Percentiles rank a stretch among this genome's conserved stretches.
Evolutionary conservation across 345 rosid species (phyloP).

Genomic region (Erucastrum elatum): DNA sequence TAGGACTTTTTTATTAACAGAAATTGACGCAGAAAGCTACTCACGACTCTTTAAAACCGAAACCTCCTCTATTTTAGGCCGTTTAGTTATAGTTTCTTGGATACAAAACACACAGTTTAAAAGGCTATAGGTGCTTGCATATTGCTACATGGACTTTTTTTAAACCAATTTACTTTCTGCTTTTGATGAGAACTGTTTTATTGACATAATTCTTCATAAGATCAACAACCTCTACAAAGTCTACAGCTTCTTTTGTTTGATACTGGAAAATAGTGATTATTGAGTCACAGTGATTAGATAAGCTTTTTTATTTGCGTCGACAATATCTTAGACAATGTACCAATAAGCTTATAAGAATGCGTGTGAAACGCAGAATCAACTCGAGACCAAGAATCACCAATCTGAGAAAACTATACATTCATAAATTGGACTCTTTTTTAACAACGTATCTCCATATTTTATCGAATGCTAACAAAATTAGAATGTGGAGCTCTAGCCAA

Average conservation of each 20-base stretch:
- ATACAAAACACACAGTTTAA: neutral
- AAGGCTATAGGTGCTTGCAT: neutral
- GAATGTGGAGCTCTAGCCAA: too few relatives aligned
- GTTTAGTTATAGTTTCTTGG: neutral
- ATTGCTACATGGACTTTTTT: neutral
- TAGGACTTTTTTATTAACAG: neutral
- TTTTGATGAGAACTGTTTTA: neutral
- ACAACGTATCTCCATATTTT: too few relatives aligned
- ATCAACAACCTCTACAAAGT: neutral
- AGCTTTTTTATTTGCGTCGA: neutral
- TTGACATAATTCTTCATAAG: neutral
- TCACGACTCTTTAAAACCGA: neutral
- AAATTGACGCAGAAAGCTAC: neutral
- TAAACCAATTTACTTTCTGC: neutral
- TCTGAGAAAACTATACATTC: neutral
- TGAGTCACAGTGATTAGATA: neutral
- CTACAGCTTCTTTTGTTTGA: neutral
- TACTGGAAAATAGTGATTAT: neutral
- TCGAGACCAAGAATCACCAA: neutral
- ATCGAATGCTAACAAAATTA: too few relatives aligned
- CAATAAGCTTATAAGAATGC: neutral
- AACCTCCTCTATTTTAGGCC: neutral
- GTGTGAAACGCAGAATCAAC: neutral
- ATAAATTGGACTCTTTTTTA: neutral
- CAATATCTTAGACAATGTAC: neutral